Evolutionary conservation across 495 filamentous ascomycete genomes (phyloP).

Genomic region (Tuber umbilicatum): DNA sequence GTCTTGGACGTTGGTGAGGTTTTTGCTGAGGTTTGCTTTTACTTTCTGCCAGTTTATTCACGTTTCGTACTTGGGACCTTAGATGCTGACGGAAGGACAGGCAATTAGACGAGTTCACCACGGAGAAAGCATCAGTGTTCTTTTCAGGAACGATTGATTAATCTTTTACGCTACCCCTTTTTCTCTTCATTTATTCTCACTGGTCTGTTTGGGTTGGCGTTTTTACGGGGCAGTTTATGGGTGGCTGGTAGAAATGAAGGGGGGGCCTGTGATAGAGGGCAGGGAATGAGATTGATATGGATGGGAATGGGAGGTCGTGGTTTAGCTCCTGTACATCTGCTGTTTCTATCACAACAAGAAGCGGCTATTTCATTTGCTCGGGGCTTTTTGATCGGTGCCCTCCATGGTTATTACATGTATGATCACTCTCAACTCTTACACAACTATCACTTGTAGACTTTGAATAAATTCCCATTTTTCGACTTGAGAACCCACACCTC

Average conservation of each 20-base stretch:
- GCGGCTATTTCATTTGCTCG: neutral
- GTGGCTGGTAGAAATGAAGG: neutral
- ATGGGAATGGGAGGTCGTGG: neutral
- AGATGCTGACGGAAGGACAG: slow-evolving; percentile 42
- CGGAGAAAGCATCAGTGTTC: slow-evolving; percentile 93
- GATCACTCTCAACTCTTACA: neutral
- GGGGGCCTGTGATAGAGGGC: neutral
- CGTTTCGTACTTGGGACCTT: neutral
- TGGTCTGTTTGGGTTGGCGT: neutral
- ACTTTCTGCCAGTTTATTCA: slow-evolving; percentile 8
- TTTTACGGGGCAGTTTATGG: slow-evolving; percentile 2
- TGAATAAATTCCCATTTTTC: neutral
- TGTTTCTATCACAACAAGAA: neutral
- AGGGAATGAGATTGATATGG: neutral
- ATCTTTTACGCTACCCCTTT: neutral
- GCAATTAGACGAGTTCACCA: slow-evolving; percentile 95
- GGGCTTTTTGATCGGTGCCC: neutral
- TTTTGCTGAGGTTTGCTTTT: slow-evolving; percentile 70
- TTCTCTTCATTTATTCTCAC: neutral
- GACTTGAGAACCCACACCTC: neutral
- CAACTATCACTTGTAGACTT: neutral
- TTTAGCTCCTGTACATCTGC: neutral
- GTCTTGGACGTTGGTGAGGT: slow-evolving; percentile 85
- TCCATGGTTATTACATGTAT: neutral
- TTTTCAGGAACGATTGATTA: slow-evolving; percentile 80